Evolutionary conservation across 371 early-diverging fungal species (phyloP), one percentile per base, ranked within the genome.

Genomic region (Spraguea lophii): DNA sequence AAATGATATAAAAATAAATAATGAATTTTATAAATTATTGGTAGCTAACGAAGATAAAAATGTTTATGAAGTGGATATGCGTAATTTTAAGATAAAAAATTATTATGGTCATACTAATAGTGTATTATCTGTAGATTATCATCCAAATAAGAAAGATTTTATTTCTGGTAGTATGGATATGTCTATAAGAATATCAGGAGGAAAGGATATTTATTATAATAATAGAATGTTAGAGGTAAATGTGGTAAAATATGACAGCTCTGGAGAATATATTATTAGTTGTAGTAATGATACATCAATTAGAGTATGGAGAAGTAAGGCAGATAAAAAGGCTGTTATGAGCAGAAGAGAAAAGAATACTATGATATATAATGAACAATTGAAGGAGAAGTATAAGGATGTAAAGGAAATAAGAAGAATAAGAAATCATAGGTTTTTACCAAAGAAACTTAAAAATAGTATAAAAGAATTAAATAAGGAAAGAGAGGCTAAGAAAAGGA

Each of bases 221-320:
- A 83, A 85, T 68, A 84, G 99, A 55, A 99, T 99, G 99, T 57
- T 75, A 0, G 87, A 74, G 30, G 78, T 90, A 21, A 88, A 88
- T 66, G 80, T 83, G 32, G 84, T 89, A 21, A 78, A 79, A 52
- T 94, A 77, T 71, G 78, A 80, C 37, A 85, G 84, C 81, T 94
- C 93, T 70, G 76, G 77, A 66, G 83, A 86, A 54, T 94, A 76
- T 63, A 81, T 98, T n/a, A 65, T 95, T 6, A 84, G 86, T 1
- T 94, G 92, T 19, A 83, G 83, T 37, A 92, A 92, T 66, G 99
- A 98, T 68, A 90, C 89, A 57, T 89, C 85, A 64, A 73, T 98
- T 52, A 80, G 99, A 43, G 52, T 95, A 43, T 98, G 99, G 99
- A 90, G 86, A 70, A 79, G 88, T 1, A 89, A 90, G 1, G 77